A percentile compares a stretch with the other conserved stretches of the same genome.
Evolutionary conservation across 805 yeast species (phyloP).

Genomic region (Kluyveromyces wickerhamii): DNA sequence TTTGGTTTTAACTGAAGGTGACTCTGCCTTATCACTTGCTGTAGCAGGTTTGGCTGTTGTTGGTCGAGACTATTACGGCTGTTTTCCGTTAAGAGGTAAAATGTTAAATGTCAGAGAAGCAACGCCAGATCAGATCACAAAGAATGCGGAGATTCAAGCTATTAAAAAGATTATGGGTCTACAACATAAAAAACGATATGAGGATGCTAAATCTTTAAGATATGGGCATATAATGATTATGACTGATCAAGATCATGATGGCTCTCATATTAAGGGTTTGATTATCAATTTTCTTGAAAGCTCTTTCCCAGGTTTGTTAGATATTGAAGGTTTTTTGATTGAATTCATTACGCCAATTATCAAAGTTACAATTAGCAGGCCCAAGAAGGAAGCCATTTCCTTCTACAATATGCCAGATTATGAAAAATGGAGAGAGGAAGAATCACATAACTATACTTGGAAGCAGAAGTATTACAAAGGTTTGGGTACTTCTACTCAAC

Average conservation of each 20-base stretch:
- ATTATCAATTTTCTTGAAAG: slow-evolving; percentile 88
- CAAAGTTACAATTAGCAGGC: slow-evolving; percentile 70
- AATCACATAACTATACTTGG: slow-evolving; percentile 71
- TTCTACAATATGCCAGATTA: slow-evolving; percentile 95
- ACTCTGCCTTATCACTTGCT: slow-evolving; percentile 88
- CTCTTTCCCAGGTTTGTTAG: slow-evolving; percentile 87
- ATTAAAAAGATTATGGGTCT: slow-evolving; percentile 91
- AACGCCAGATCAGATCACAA: slow-evolving; percentile 86
- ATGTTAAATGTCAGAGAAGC: slow-evolving; percentile 94
- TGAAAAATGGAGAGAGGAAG: slow-evolving; percentile 84
- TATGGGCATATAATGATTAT: slow-evolving; percentile 97
- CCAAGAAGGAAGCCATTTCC: slow-evolving; percentile 51
- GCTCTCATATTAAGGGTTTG: slow-evolving; percentile 94
- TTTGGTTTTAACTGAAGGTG: slow-evolving; percentile 91
- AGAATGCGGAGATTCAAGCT: slow-evolving; percentile 91
- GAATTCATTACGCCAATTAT: slow-evolving; percentile 97
- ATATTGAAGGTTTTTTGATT: slow-evolving; percentile 82
- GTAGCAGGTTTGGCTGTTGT: slow-evolving; percentile 91
- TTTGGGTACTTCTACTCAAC: slow-evolving; percentile 86
- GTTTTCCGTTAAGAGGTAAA: slow-evolving; percentile 93
- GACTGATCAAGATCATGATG: slow-evolving; percentile 99
- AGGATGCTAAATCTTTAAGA: slow-evolving; percentile 64
- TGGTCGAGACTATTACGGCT: slow-evolving; percentile 91
- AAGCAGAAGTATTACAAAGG: slow-evolving; percentile 95
- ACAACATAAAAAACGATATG: slow-evolving; percentile 83